Percentiles rank a stretch among this genome's conserved stretches.
Conservation (phyloP, 495 filamentous ascomycete species). For the Eremomyces bilateralis region DNA sequence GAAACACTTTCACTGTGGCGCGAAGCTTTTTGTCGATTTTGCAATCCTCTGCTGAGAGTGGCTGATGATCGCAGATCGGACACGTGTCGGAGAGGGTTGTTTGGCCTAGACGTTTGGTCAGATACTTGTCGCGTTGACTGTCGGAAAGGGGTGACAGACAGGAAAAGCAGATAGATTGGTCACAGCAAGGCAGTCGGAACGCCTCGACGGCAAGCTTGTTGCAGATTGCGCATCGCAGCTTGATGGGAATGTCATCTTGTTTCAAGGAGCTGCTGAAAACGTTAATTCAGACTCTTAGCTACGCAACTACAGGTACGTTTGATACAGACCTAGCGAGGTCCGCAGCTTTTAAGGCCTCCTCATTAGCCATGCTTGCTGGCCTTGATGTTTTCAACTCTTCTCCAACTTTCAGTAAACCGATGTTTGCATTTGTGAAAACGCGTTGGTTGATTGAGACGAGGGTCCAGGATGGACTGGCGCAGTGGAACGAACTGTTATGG, state of each 20-base stretch:
- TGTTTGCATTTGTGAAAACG: too few relatives aligned
- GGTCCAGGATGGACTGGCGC: too few relatives aligned
- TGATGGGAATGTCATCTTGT: constrained; percentile 79
- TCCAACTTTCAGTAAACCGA: too few relatives aligned
- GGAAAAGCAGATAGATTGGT: constrained; percentile 76
- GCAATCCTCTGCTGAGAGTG: constrained; percentile 66
- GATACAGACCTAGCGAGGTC: too few relatives aligned
- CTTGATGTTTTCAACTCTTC: too few relatives aligned
- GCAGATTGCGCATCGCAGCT: constrained; percentile 84
- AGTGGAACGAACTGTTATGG: too few relatives aligned
- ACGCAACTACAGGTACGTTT: too few relatives aligned
- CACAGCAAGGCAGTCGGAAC: constrained; percentile 81
- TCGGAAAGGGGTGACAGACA: constrained; percentile 38
- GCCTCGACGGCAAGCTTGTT: constrained; percentile 81
- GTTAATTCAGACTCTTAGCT: too few relatives aligned
- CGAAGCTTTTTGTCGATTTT: constrained; percentile 72
- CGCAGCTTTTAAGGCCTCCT: too few relatives aligned
- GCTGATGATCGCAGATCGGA: constrained; percentile 80
- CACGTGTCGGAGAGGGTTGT: constrained; percentile 55
- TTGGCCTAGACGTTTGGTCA: constrained; percentile 35
- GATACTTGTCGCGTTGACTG: background rate
- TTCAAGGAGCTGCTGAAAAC: too few relatives aligned
- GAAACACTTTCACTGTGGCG: constrained; percentile 70
- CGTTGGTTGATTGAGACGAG: too few relatives aligned
- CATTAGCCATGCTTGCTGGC: too few relatives aligned